These are phyloP conservation scores for Sclerotinia borealis DNA, from an alignment of 2,329 filamentous ascomycete genomes.

Conservation along the genomic window DNA sequence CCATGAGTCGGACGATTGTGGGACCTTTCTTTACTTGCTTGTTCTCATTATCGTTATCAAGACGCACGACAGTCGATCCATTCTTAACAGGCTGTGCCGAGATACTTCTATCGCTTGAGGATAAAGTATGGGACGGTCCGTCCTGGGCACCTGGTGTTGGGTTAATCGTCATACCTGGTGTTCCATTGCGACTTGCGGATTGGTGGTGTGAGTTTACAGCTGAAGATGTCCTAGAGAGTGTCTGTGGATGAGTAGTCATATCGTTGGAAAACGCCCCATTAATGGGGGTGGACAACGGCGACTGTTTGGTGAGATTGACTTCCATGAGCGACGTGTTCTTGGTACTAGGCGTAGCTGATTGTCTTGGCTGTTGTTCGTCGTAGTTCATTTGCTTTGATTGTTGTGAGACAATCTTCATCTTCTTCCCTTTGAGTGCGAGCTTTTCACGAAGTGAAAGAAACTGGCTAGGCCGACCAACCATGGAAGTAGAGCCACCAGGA, in stretches of 20 bases:
- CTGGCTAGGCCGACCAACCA: not conserved
- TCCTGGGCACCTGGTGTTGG: not conserved
- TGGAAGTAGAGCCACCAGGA: not conserved
- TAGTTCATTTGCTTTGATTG: constrained; percentile 2
- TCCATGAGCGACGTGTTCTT: not conserved
- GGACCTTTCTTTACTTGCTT: constrained; percentile 19
- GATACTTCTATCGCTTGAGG: not conserved
- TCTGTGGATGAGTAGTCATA: not conserved
- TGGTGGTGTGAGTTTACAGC: not conserved
- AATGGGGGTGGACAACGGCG: not conserved
- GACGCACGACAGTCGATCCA: constrained; percentile 25
- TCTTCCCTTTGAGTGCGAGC: constrained; percentile 28
- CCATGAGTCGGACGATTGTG: constrained; percentile 27
- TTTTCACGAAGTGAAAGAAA: constrained; percentile 29
- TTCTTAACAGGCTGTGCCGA: constrained; percentile 11
- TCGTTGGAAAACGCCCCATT: not conserved
- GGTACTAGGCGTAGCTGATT: constrained; percentile 10
- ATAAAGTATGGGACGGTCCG: not conserved
- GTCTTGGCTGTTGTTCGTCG: not conserved
- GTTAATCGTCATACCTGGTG: not conserved
- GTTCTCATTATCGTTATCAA: not conserved
- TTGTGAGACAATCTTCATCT: constrained; percentile 25
- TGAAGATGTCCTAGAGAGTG: not conserved
- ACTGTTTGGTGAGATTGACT: not conserved
- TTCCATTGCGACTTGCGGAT: not conserved